Evolutionary conservation across 108 stramenopile genomes (phyloP).

Genomic region (Cyclotella cryptica): DNA sequence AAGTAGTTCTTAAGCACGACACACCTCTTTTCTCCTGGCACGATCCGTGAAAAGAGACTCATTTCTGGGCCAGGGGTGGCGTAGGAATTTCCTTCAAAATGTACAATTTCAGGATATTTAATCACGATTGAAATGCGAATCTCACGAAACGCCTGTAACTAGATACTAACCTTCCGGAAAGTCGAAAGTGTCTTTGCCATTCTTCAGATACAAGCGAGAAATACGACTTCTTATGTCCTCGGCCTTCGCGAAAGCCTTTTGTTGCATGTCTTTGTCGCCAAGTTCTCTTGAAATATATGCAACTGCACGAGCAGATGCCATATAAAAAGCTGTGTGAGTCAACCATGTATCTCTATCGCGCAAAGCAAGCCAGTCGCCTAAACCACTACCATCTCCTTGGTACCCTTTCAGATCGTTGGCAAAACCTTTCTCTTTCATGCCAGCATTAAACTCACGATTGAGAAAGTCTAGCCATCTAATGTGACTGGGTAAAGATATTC

Average conservation of each 20-base stretch:
- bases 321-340: slow-evolving; percentile 40
- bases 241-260: slow-evolving; percentile 11
- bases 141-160: background rate
- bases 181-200: slow-evolving; percentile 45
- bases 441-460: slow-evolving; percentile 16
- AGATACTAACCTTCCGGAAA: slow-evolving; percentile 6
- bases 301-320: slow-evolving; percentile 36
- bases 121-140: too few relatives aligned
- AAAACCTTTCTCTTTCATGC: slow-evolving; percentile 34
- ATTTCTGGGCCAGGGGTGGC: slow-evolving; percentile 42
- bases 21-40: slow-evolving; percentile 44
- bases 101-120: background rate
- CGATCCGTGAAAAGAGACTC: slow-evolving; percentile 32
- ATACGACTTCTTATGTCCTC: slow-evolving; percentile 12
- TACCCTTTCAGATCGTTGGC: slow-evolving; percentile 26
- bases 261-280: slow-evolving; percentile 2
- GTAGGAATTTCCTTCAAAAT: background rate
- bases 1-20: slow-evolving; percentile 40
- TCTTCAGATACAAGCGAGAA: slow-evolving; percentile 30
- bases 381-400: slow-evolving; percentile 23
- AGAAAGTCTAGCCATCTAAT: slow-evolving; percentile 30
- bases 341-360: slow-evolving; percentile 30
- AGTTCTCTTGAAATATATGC: slow-evolving; percentile 37
- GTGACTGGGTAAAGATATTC: slow-evolving; percentile 14
- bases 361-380: slow-evolving; percentile 58